These are phyloP conservation scores for Hypoxylon sp. DNA, from an alignment of 2,329 filamentous ascomycete genomes.

Conservation along the genomic window DNA sequence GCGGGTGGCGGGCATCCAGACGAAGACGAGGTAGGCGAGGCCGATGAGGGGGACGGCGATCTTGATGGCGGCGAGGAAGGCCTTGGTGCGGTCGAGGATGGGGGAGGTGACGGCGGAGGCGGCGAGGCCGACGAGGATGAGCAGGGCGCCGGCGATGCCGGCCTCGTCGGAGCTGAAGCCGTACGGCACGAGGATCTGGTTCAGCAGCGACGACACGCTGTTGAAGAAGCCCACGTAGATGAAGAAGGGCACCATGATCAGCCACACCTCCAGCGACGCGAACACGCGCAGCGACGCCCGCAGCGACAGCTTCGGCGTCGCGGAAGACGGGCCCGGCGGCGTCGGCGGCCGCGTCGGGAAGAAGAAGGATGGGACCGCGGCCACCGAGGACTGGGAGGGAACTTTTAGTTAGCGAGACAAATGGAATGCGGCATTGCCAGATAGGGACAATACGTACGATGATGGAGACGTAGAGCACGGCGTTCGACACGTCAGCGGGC, in stretches of 20 bases:
- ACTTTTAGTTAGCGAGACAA: neutral
- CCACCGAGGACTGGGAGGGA: slow-evolving; percentile 54
- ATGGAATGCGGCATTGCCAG: too few species aligned
- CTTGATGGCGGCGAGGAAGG: slow-evolving; percentile 77
- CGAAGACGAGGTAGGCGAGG: slow-evolving; percentile 75
- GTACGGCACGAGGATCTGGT: slow-evolving; percentile 89
- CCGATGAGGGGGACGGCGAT: slow-evolving; percentile 77
- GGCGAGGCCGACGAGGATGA: slow-evolving; percentile 89
- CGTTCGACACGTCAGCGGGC: slow-evolving; percentile 72
- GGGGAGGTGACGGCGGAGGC: slow-evolving; percentile 79
- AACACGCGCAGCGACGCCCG: slow-evolving; percentile 62
- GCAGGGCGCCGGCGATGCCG: slow-evolving; percentile 85
- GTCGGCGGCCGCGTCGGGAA: slow-evolving; percentile 79
- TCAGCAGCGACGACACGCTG: slow-evolving; percentile 83
- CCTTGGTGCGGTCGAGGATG: slow-evolving; percentile 84
- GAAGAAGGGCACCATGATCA: slow-evolving; percentile 81
- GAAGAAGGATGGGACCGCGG: slow-evolving; percentile 79
- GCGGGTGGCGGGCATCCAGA: slow-evolving; percentile 75
- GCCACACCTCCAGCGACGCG: slow-evolving; percentile 75
- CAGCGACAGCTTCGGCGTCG: slow-evolving; percentile 63
- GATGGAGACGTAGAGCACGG: slow-evolving; percentile 85
- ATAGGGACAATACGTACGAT: slow-evolving; percentile 65
- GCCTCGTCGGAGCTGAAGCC: slow-evolving; percentile 83
- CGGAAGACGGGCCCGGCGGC: slow-evolving; percentile 73
- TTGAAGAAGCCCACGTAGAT: slow-evolving; percentile 95